phyloP scores from a whole-genome alignment of 352 stramenopile species.

The Globisporangium sylvaticum region DNA sequence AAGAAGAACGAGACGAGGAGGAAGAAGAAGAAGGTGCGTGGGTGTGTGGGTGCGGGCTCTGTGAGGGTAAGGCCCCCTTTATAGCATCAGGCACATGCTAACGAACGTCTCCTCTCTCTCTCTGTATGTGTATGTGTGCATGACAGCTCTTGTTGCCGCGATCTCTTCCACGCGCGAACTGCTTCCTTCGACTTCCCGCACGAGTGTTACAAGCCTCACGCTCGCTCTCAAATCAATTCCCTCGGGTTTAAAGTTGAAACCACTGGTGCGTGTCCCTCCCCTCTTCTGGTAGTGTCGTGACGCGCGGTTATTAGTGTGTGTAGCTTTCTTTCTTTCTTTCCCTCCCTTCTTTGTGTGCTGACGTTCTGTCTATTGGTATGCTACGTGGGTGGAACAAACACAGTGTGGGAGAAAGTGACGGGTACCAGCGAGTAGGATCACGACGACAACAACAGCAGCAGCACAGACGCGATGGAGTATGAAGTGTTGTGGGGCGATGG shows the following conservation, averaged over 20 bases:
- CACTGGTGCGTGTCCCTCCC: background rate
- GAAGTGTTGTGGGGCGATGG: constrained; percentile 84
- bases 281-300: background rate
- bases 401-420: background rate
- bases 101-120: background rate
- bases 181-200: background rate
- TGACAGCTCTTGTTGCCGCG: background rate
- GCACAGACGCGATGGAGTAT: constrained; percentile 65
- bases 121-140: background rate
- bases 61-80: background rate
- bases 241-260: background rate
- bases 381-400: background rate
- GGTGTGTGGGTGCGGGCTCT: background rate
- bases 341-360: background rate
- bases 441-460: background rate
- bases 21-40: background rate
- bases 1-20: background rate
- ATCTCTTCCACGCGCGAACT: background rate
- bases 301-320: background rate
- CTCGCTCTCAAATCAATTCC: background rate
- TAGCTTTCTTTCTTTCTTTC: background rate
- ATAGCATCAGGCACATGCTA: background rate
- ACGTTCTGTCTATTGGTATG: background rate
- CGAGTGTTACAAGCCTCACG: background rate
- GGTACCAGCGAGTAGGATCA: background rate